Conservation (phyloP, 1,284 basidiomycete genomes). For the Mycosarcoma maydis region DNA sequence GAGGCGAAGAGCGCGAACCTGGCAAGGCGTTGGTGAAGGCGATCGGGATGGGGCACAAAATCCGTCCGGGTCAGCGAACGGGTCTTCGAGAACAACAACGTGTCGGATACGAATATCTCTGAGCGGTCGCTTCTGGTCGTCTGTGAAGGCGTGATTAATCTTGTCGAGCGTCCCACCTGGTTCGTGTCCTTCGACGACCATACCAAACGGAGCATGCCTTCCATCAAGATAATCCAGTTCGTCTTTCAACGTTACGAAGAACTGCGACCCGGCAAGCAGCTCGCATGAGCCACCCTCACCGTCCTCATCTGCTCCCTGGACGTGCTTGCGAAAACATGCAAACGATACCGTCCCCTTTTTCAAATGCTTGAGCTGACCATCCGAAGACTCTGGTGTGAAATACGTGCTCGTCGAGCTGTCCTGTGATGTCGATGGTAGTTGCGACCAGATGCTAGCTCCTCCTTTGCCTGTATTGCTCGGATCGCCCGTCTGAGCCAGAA, state of each 20-base stretch:
- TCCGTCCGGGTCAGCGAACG: conserved; percentile 81
- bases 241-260: conserved; percentile 91
- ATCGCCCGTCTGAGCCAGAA: conserved; percentile 92
- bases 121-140: conserved; percentile 86
- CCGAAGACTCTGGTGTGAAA: conserved; percentile 80
- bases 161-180: conserved; percentile 78
- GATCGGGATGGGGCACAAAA: conserved; percentile 76
- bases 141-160: conserved; percentile 88
- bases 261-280: conserved; percentile 91
- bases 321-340: conserved; percentile 31
- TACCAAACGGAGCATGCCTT: conserved; percentile 93
- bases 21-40: conserved; percentile 71
- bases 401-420: conserved; percentile 73
- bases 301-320: conserved; percentile 1
- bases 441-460: conserved; percentile 36
- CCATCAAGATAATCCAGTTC: conserved; percentile 94
- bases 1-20: conserved; percentile 71
- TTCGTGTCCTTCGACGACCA: conserved; percentile 92
- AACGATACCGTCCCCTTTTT: conserved; percentile 83
- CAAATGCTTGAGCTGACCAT: conserved; percentile 81
- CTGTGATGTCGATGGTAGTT: conserved; percentile 67
- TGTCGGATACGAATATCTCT: conserved; percentile 88
- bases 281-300: conserved; percentile 74
- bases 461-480: conserved; percentile 94
- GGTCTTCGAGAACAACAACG: conserved; percentile 93